Conservation (phyloP, 225 moss, liverwort and hornwort genomes). For the Straminergon stramineum region DNA sequence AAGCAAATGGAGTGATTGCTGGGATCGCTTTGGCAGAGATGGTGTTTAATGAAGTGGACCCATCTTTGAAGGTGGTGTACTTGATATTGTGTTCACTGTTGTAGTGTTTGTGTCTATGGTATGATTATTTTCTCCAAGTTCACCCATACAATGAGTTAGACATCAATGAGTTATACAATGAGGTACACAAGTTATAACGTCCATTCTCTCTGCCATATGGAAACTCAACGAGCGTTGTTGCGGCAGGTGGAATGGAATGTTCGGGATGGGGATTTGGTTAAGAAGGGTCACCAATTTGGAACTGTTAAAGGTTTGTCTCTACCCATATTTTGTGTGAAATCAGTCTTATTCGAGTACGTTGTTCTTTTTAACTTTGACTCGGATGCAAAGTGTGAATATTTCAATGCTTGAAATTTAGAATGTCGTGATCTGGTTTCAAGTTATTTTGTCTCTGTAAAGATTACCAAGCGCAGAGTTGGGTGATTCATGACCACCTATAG, state of each 20-base stretch:
- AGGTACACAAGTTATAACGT: neutral
- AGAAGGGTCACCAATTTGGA: conserved; percentile 71
- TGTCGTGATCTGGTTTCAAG: neutral
- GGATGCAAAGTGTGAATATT: neutral
- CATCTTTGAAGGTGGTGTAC: conserved; percentile 46
- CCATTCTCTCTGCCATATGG: neutral
- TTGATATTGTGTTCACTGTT: neutral
- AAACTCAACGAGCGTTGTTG: neutral
- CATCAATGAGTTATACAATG: neutral
- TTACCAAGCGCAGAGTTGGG: neutral
- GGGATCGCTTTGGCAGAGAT: conserved; percentile 79
- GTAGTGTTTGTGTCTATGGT: neutral
- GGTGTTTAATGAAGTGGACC: conserved; percentile 78
- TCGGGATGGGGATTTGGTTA: conserved; percentile 64
- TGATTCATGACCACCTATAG: neutral
- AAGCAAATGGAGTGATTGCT: conserved; percentile 89
- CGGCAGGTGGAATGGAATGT: conserved; percentile 76
- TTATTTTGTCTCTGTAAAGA: neutral
- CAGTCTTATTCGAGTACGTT: neutral
- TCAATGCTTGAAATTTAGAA: neutral
- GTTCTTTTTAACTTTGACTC: neutral
- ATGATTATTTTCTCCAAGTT: neutral
- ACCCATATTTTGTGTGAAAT: neutral
- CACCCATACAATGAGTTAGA: neutral
- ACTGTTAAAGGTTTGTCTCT: conserved; percentile 41